Conservation (phyloP, 306 rosid species). For the Sindora glabra region DNA sequence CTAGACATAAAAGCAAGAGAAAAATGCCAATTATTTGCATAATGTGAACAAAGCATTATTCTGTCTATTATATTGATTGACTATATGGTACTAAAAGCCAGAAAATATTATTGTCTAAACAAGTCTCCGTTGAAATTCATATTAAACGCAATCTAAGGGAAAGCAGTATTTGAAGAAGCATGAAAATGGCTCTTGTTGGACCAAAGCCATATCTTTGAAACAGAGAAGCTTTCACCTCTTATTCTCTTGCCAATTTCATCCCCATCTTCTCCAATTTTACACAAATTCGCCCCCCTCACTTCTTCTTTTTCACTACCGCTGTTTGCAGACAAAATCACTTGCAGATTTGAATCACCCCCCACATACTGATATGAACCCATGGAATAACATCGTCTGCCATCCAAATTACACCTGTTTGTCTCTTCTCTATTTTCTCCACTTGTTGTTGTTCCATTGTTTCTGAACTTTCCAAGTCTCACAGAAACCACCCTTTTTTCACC, state of each 20-base stretch:
- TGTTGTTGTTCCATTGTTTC: constrained; percentile 22
- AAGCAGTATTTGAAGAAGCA: constrained; percentile 26
- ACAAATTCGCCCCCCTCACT: not conserved
- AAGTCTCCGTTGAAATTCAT: not conserved
- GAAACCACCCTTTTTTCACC: constrained; percentile 52
- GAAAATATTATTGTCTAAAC: not conserved
- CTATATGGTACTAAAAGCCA: not conserved
- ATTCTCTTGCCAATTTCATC: constrained; percentile 61
- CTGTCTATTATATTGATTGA: not conserved
- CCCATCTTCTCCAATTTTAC: constrained; percentile 11
- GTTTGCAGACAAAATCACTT: constrained; percentile 32
- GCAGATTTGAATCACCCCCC: constrained; percentile 51
- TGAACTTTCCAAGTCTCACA: constrained; percentile 80
- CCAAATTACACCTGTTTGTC: constrained; percentile 32
- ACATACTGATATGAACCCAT: constrained; percentile 86
- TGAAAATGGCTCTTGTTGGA: constrained; percentile 43
- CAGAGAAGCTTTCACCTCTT: constrained; percentile 82
- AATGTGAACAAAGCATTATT: not conserved
- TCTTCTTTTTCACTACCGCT: not conserved
- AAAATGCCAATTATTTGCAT: not conserved
- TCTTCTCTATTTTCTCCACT: constrained; percentile 8
- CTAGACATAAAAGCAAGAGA: not conserved
- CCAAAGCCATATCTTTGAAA: constrained; percentile 96
- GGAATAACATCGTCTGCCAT: constrained; percentile 78
- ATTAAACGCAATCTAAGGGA: constrained; percentile 28